Evolutionary conservation across 2,329 filamentous ascomycete species (phyloP).

Genomic region (Exophiala calicioides): DNA sequence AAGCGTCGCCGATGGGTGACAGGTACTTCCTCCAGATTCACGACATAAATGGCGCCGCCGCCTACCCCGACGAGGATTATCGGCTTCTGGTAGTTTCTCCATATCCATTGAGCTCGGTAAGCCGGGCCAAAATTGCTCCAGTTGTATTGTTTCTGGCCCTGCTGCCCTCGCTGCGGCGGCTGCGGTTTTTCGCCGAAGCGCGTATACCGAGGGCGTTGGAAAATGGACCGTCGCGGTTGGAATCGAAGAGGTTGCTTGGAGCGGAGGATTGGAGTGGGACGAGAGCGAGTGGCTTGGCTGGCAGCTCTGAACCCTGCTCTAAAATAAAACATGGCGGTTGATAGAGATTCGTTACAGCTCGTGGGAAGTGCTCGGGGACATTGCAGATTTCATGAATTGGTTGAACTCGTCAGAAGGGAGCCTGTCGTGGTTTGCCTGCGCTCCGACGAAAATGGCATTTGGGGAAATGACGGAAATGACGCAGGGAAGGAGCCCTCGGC

Average conservation of each 20-base stretch:
- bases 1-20: slow-evolving; percentile 60
- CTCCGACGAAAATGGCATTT: no score
- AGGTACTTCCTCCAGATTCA: slow-evolving; percentile 56
- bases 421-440: no score
- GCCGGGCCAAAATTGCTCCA: slow-evolving; percentile 30
- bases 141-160: slow-evolving; percentile 14
- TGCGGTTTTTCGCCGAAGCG: slow-evolving; percentile 20
- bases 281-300: slow-evolving; percentile 6
- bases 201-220: slow-evolving; percentile 19
- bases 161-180: slow-evolving; percentile 2
- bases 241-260: slow-evolving; percentile 6
- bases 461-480: neutral
- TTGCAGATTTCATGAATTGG: neutral
- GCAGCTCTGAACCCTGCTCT: slow-evolving; percentile 17
- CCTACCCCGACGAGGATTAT: slow-evolving; percentile 39
- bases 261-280: neutral
- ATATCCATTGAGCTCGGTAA: slow-evolving; percentile 28
- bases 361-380: neutral
- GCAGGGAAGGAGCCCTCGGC: no score
- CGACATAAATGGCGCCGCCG: slow-evolving; percentile 53
- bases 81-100: slow-evolving; percentile 26
- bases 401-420: neutral
- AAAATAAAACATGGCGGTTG: slow-evolving; percentile 18
- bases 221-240: slow-evolving; percentile 13
- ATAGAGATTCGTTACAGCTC: neutral